Evolutionary conservation across 2,329 filamentous ascomycete genomes (phyloP).

Genomic region (Dothistroma pini): DNA sequence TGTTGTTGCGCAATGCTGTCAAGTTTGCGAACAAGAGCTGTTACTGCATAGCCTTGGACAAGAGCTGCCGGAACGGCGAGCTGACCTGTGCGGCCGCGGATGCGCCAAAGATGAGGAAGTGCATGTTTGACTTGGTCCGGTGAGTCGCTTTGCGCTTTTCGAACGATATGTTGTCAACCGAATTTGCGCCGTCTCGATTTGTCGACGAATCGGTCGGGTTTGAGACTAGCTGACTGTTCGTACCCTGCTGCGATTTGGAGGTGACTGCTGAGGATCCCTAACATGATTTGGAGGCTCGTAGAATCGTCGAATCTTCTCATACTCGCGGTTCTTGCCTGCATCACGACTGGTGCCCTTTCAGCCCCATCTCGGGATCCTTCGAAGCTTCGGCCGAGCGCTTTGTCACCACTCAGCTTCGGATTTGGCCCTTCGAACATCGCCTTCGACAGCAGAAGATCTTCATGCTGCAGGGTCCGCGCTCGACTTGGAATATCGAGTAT

Average conservation of each 20-base stretch:
- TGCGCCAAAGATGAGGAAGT: constrained; percentile 48
- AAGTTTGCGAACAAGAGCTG: constrained; percentile 45
- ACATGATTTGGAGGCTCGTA: too few species aligned
- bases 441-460: neutral
- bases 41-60: constrained; percentile 41
- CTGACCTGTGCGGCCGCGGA: constrained; percentile 48
- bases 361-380: neutral
- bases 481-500: too few species aligned
- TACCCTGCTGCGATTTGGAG: too few species aligned
- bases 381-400: neutral
- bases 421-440: neutral
- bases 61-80: constrained; percentile 44
- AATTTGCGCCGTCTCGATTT: too few species aligned
- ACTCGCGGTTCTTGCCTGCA: neutral
- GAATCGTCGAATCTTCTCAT: too few species aligned
- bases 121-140: constrained; percentile 29
- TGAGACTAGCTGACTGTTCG: too few species aligned
- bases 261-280: too few species aligned
- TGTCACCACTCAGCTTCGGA: neutral
- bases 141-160: neutral
- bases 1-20: constrained; percentile 31
- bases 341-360: neutral
- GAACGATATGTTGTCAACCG: too few species aligned
- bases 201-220: too few species aligned
- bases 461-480: neutral